Percentiles rank a stretch among this genome's conserved stretches.
phyloP scores from a whole-genome alignment of 805 yeast genomes.

The Lipomyces sp. region DNA sequence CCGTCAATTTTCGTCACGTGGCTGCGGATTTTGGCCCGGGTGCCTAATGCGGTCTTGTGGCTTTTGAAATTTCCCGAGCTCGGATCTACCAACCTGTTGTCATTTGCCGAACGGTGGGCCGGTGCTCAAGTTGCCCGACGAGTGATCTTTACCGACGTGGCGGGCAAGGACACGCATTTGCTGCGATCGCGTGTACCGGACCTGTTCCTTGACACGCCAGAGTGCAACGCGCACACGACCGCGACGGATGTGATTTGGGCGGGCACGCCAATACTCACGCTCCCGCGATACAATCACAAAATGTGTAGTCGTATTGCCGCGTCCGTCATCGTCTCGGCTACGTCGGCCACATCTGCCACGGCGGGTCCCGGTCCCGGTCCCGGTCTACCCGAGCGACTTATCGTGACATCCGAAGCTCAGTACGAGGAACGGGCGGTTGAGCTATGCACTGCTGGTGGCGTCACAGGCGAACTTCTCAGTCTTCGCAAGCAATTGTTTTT shows the following conservation, averaged over 20 bases:
- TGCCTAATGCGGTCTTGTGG: conserved; percentile 45
- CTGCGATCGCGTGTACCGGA: conserved; percentile 44
- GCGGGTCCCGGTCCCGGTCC: background rate
- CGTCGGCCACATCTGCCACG: no score
- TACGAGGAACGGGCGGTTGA: conserved; percentile 41
- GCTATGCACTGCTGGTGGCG: conserved; percentile 28
- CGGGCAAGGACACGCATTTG: conserved; percentile 44
- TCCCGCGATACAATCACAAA: conserved; percentile 42
- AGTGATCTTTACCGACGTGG: conserved; percentile 45
- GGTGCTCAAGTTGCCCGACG: conserved; percentile 37
- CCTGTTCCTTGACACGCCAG: conserved; percentile 46
- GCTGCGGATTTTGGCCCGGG: conserved; percentile 41
- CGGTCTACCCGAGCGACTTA: conserved; percentile 20
- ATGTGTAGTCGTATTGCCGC: conserved; percentile 45
- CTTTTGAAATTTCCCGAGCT: conserved; percentile 44
- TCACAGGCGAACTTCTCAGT: conserved; percentile 30
- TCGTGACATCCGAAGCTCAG: conserved; percentile 40
- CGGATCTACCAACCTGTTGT: conserved; percentile 39
- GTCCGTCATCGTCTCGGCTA: conserved; percentile 41
- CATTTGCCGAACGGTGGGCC: conserved; percentile 43
- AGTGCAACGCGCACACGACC: conserved; percentile 47
- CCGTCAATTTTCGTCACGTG: conserved; percentile 42
- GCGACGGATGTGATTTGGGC: conserved; percentile 47
- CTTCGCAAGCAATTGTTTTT: conserved; percentile 39
- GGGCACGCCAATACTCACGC: conserved; percentile 45